These are phyloP conservation scores for Aspergillus bombycis DNA, from an alignment of 2,329 filamentous ascomycete species.

Conservation along the genomic window DNA sequence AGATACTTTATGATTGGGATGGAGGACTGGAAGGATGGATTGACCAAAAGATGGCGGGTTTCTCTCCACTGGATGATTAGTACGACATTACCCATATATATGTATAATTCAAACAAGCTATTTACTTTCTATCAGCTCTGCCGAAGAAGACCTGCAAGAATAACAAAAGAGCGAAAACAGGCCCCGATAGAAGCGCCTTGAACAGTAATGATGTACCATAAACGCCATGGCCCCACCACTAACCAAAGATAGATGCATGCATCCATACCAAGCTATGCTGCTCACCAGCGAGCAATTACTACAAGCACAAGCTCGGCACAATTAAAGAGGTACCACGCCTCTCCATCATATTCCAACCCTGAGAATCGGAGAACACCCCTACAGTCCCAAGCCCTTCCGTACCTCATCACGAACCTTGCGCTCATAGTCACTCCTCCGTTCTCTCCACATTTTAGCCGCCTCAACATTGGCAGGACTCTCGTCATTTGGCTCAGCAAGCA, in stretches of 20 bases:
- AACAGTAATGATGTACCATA: conserved; percentile 1
- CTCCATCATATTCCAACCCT: neutral
- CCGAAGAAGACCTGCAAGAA: neutral
- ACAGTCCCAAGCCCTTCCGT: conserved; percentile 75
- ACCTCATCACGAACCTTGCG: conserved; percentile 82
- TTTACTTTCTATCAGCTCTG: conserved; percentile 2
- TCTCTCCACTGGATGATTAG: conserved; percentile 9
- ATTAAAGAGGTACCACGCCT: neutral
- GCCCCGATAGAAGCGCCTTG: neutral
- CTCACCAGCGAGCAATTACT: neutral
- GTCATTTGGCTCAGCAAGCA: conserved; percentile 96
- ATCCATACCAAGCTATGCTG: neutral
- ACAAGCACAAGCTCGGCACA: neutral
- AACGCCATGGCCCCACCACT: neutral
- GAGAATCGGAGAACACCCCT: conserved; percentile 26
- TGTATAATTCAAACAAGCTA: conserved; percentile 1
- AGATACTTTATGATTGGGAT: conserved; percentile 52
- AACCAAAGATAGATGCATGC: neutral
- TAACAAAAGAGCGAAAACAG: neutral
- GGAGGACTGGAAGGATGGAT: conserved; percentile 50
- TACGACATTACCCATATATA: conserved; percentile 1
- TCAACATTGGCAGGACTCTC: conserved; percentile 96
- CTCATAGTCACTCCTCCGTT: conserved; percentile 82
- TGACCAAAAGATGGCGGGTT: conserved; percentile 36
- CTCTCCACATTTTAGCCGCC: conserved; percentile 94